Evolutionary conservation across 768 basidiomycete genomes (phyloP).

Genomic region (Lactarius pseudohatsudake): DNA sequence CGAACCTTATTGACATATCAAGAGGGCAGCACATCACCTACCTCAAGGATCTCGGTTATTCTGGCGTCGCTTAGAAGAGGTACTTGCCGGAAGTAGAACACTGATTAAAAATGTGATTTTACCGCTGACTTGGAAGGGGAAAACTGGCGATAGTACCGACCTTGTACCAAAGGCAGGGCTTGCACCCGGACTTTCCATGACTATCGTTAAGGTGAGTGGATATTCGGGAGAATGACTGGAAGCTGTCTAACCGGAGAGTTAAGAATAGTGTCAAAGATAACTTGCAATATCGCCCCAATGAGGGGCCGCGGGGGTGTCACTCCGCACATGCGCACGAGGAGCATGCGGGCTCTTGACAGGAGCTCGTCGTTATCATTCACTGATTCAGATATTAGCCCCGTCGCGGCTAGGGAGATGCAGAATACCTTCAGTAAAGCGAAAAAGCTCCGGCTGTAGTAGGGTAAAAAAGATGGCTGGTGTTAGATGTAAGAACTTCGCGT

Average conservation of each 20-base stretch:
- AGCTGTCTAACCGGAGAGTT: slow-evolving; percentile 59
- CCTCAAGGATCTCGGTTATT: slow-evolving; percentile 80
- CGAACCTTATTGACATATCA: not conserved
- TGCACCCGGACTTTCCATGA: slow-evolving; percentile 89
- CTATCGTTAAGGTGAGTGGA: slow-evolving; percentile 38
- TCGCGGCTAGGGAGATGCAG: slow-evolving; percentile 1
- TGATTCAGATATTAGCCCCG: slow-evolving; percentile 31
- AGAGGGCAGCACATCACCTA: slow-evolving; percentile 34
- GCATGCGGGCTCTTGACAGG: slow-evolving; percentile 57
- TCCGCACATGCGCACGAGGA: slow-evolving; percentile 83
- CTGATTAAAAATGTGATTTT: slow-evolving; percentile 36
- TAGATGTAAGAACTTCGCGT: slow-evolving; percentile 30
- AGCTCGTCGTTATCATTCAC: slow-evolving; percentile 78
- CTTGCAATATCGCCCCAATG: slow-evolving; percentile 65
- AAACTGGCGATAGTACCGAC: slow-evolving; percentile 35
- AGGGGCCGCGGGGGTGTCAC: slow-evolving; percentile 73
- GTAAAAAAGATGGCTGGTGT: slow-evolving; percentile 15
- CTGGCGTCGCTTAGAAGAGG: slow-evolving; percentile 76
- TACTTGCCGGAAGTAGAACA: slow-evolving; percentile 87
- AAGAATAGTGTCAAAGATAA: slow-evolving; percentile 75
- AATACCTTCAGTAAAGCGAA: slow-evolving; percentile 70
- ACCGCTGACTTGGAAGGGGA: not conserved
- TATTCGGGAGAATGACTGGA: slow-evolving; percentile 6
- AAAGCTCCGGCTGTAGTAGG: slow-evolving; percentile 60
- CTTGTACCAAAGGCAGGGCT: slow-evolving; percentile 81